Conservation (phyloP, 441 rosid genomes). For the Raphanus hybrid region DNA sequence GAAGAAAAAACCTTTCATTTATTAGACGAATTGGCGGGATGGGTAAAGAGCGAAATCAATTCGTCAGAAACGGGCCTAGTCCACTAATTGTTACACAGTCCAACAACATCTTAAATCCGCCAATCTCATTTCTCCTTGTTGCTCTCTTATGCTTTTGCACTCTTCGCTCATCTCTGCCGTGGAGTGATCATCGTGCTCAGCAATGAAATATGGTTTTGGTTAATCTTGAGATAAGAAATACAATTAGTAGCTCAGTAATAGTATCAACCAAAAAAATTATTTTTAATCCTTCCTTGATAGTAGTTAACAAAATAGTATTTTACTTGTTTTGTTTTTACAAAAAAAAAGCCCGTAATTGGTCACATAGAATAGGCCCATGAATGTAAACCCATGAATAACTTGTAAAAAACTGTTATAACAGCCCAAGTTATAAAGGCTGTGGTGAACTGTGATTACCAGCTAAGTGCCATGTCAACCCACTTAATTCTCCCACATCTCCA, state of each 20-base stretch:
- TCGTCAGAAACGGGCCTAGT: background rate
- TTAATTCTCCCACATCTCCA: constrained; percentile 26
- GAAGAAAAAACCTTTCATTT: background rate
- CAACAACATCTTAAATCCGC: background rate
- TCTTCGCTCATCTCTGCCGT: constrained; percentile 2
- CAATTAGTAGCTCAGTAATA: background rate
- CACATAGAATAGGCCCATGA: background rate
- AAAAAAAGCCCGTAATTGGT: background rate
- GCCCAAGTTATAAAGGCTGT: background rate
- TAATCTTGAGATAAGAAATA: background rate
- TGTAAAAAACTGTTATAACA: background rate
- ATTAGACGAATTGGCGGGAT: background rate
- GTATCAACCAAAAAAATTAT: background rate
- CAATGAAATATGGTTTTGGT: background rate
- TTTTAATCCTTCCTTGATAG: background rate
- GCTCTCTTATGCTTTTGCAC: background rate
- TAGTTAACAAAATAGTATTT: background rate
- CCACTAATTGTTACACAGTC: background rate
- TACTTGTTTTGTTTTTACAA: background rate
- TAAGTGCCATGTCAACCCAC: constrained; percentile 21
- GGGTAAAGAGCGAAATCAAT: background rate
- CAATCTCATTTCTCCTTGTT: background rate
- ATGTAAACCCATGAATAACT: background rate
- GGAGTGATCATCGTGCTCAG: background rate
- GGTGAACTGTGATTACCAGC: background rate